These are phyloP conservation scores for Nemania diffusa DNA, from an alignment of 2,329 filamentous ascomycete genomes.

Conservation along the genomic window DNA sequence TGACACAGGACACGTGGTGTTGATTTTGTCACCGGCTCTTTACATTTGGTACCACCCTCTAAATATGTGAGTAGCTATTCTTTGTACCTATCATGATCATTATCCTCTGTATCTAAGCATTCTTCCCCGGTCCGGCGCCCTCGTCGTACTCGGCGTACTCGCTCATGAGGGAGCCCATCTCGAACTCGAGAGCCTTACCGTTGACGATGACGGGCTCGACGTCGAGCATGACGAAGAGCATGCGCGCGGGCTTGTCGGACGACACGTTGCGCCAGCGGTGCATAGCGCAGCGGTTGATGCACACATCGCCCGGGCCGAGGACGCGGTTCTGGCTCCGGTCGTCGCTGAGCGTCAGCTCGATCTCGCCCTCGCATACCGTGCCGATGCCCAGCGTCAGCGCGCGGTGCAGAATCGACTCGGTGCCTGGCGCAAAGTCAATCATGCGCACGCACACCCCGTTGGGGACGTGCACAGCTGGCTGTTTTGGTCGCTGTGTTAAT, in stretches of 20 bases:
- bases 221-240: slow-evolving; percentile 49
- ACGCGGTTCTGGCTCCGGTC: slow-evolving; percentile 39
- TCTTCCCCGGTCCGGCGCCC: slow-evolving; percentile 8
- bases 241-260: slow-evolving; percentile 52
- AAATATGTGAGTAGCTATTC: too few species aligned
- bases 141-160: slow-evolving; percentile 38
- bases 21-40: too few species aligned
- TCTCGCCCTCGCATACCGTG: slow-evolving; percentile 57
- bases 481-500: too few species aligned
- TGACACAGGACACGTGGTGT: too few species aligned
- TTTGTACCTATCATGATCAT: too few species aligned
- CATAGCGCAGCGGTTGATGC: slow-evolving; percentile 57
- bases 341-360: slow-evolving; percentile 55
- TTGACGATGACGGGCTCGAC: slow-evolving; percentile 35
- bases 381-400: slow-evolving; percentile 59
- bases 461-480: slow-evolving; percentile 40
- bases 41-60: too few species aligned
- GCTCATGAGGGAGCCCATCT: slow-evolving; percentile 39
- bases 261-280: slow-evolving; percentile 54
- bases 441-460: slow-evolving; percentile 48
- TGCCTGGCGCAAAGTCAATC: slow-evolving; percentile 57
- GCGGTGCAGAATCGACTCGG: slow-evolving; percentile 54
- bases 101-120: background rate
- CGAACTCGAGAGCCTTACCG: slow-evolving; percentile 40
- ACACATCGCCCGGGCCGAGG: slow-evolving; percentile 57